These are phyloP conservation scores for Blepharisma japonicum DNA, from an alignment of 73 alveolate genomes.

Conservation along the genomic window DNA sequence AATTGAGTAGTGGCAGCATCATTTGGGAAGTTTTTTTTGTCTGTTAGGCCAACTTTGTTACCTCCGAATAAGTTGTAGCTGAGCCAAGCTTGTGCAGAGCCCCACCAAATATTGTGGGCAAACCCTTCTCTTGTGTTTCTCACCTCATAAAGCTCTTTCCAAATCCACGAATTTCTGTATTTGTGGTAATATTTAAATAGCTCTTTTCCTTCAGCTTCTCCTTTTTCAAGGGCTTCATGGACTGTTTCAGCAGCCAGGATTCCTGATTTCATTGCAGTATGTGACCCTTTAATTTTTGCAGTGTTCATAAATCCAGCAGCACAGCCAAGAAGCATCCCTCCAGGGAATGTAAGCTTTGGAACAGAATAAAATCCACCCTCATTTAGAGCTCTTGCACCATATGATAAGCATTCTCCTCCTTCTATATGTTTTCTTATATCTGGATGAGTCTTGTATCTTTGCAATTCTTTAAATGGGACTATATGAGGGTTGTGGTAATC, in stretches of 20 bases:
- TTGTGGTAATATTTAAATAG: conserved; percentile 34
- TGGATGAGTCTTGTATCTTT: conserved; percentile 79
- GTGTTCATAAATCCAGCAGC: conserved; percentile 94
- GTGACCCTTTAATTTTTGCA: conserved; percentile 91
- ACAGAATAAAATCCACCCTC: conserved; percentile 93
- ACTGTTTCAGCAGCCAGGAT: conserved; percentile 87
- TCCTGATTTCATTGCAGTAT: conserved; percentile 89
- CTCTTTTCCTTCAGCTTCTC: conserved; percentile 53
- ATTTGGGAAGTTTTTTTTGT: background rate
- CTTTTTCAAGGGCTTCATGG: conserved; percentile 36
- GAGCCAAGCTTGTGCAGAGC: background rate
- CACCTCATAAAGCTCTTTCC: conserved; percentile 48
- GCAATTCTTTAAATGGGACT: conserved; percentile 53
- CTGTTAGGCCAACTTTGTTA: background rate
- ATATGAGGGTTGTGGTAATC: conserved; percentile 90
- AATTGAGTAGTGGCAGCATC: conserved; percentile 52
- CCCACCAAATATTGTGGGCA: background rate
- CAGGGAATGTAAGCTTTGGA: conserved; percentile 93
- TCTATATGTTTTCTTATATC: conserved; percentile 50
- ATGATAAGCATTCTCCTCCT: conserved; percentile 85
- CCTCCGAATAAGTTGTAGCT: conserved; percentile 6
- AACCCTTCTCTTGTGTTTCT: conserved; percentile 25
- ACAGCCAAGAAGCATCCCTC: conserved; percentile 93
- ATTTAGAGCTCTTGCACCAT: conserved; percentile 92
- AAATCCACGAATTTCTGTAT: conserved; percentile 45